These are phyloP conservation scores for Aspergillus latus DNA, from an alignment of 2,329 filamentous ascomycete species.

Conservation along the genomic window DNA sequence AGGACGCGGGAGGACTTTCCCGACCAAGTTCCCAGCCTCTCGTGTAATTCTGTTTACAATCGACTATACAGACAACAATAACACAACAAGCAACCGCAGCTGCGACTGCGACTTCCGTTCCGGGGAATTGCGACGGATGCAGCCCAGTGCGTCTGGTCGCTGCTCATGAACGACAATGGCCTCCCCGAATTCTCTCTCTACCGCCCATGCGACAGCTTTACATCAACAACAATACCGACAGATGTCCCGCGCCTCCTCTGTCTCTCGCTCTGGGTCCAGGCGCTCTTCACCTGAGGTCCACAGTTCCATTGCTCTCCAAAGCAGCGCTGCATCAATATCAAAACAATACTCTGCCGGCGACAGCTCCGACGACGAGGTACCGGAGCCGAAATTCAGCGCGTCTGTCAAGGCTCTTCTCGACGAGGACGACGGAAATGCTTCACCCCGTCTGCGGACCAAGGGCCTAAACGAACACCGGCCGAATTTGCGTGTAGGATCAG, in stretches of 20 bases:
- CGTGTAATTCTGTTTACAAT: conserved; percentile 15
- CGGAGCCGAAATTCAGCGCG: conserved; percentile 87
- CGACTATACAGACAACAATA: conserved; percentile 13
- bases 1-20: neutral
- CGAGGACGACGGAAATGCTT: conserved; percentile 52
- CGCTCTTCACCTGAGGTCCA: conserved; percentile 34
- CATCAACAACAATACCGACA: conserved; percentile 38
- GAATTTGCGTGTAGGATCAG: conserved; percentile 28
- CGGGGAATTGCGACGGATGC: conserved; percentile 15
- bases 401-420: conserved; percentile 81
- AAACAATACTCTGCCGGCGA: conserved; percentile 60
- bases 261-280: conserved; percentile 36
- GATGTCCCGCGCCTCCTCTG: conserved; percentile 36
- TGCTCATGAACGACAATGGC: conserved; percentile 28
- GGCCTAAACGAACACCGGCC: conserved; percentile 23
- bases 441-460: conserved; percentile 43
- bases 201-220: conserved; percentile 37
- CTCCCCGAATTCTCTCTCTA: conserved; percentile 40
- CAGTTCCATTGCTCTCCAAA: conserved; percentile 18
- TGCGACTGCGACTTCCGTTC: neutral
- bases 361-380: conserved; percentile 92
- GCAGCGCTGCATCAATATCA: conserved; percentile 23
- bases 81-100: conserved; percentile 15
- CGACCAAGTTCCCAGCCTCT: conserved; percentile 18
- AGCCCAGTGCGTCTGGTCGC: conserved; percentile 21